Base-by-base conservation (phyloP, 176 grass and related monocot genomes). In the Aegilops longissima region DNA sequence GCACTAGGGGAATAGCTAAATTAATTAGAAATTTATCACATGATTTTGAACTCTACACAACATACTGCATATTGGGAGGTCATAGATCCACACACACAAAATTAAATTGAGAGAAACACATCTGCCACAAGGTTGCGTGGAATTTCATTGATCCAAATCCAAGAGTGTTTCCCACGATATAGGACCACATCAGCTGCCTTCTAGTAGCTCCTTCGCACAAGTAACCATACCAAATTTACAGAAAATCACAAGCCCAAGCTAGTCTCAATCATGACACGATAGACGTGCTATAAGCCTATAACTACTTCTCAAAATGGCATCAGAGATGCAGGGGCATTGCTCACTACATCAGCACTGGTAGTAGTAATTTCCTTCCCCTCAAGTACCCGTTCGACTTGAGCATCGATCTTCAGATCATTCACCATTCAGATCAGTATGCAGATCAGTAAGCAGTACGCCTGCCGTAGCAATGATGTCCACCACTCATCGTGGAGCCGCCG, bases 391-490 rank as follows among this genome's bases (percentile, higher is more conserved):
- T 25, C 40, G 36, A 29, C 35, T 72, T 24, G 36, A 10, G 35
- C 18, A n/a, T n/a, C 68, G 67, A 80, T 62, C 69, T 67, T 25
- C 70, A 31, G 25, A 33, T 62, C 49, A 70, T 78, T 90, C 84
- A 87, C 84, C 47, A 38, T 21, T 34, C 27, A 29, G 73, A 59
- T 90, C 78, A 90, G 76, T 77, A 36, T 21, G 67, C 27, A 27
- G 73, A 61, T 90, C 78, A 90, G 68, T 77, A 85, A 47, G 82
- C 75, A 8, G 58, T 88, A 92, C 3, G 4, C 86, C 4, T 16
- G 47, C 47, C 2, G 2, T n/a, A 63, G 82, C 92, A 94, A 34
- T 14, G 44, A 64, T 94, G 95, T 90, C 16, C 76, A 78, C 18
- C 74, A 61, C 0, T 67, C 88, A 90, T 93, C 34, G 83, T 89